Percentiles rank a stretch among this genome's conserved stretches.
Conservation (phyloP, 345 rosid genomes). For the Pelargonium nanum region DNA sequence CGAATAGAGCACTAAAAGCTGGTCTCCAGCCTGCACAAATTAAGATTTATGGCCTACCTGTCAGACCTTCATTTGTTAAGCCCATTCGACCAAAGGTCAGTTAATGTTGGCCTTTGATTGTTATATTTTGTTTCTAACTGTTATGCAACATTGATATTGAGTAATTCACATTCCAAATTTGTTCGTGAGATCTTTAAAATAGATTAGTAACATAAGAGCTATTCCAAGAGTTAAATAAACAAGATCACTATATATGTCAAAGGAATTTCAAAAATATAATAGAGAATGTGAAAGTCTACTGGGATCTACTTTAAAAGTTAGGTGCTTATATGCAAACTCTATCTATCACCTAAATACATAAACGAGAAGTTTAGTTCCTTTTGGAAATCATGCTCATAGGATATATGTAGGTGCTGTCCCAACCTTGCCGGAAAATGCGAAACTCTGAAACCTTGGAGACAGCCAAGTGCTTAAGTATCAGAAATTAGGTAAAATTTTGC, state of each 20-base stretch:
- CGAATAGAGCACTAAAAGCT: constrained; percentile 82
- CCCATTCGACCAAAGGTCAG: constrained; percentile 85
- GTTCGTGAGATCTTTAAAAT: too few relatives aligned
- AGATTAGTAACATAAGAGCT: too few relatives aligned
- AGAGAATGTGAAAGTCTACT: background rate
- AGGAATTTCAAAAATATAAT: background rate
- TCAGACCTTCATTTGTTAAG: constrained; percentile 92
- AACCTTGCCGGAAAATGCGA: too few relatives aligned
- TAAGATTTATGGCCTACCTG: constrained; percentile 95
- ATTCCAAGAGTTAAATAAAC: too few relatives aligned
- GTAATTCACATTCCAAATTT: too few relatives aligned
- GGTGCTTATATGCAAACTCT: background rate
- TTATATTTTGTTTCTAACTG: background rate
- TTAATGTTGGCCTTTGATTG: constrained; percentile 5
- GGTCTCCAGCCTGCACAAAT: constrained; percentile 74
- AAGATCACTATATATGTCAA: too few relatives aligned
- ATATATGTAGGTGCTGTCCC: too few relatives aligned
- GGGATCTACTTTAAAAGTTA: background rate
- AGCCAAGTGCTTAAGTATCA: too few relatives aligned
- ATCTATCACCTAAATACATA: background rate
- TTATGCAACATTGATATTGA: background rate
- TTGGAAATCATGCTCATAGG: too few relatives aligned
- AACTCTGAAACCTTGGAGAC: too few relatives aligned
- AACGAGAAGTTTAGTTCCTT: background rate
- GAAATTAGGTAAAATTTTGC: too few relatives aligned